These are phyloP conservation scores for carrot (Daucus carota) DNA, from an alignment of 129 eudicot species.

Conservation along the genomic window DH1_v3.0 NC_030382.2:52552001-52552500, in stretches of 20 bases:
- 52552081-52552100: not conserved
- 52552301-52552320: not conserved
- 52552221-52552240: not conserved
- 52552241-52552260: not conserved
- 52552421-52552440: not conserved
- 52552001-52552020: not conserved
- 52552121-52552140: not conserved
- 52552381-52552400: not conserved
- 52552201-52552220: not conserved
- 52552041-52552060: not conserved
- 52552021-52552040: no score
- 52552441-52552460: not conserved
- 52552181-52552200: not conserved
- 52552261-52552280: not conserved
- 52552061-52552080: not conserved
- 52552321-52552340: not conserved
- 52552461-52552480: not conserved
- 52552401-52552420: no score
- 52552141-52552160: not conserved
- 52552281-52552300: not conserved
- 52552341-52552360: not conserved
- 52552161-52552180: not conserved
- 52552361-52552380: not conserved
- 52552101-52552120: not conserved
- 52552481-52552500: not conserved